Evolutionary conservation across 192 early-diverging fungal genomes (phyloP).

Genomic region (Gamsiella multidivaricata): DNA sequence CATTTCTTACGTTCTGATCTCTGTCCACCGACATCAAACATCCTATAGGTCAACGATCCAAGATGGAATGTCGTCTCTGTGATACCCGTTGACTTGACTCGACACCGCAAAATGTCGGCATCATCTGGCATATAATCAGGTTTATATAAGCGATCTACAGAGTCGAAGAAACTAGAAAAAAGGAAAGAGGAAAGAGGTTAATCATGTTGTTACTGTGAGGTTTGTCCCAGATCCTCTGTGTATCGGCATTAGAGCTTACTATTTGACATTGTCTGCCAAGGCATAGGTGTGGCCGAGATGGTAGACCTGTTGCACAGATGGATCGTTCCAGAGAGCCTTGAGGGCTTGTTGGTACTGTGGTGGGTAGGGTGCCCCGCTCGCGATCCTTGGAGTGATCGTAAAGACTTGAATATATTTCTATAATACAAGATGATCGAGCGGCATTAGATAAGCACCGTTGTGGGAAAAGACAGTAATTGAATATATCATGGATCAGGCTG

Average conservation of each 20-base stretch:
- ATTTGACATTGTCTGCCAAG: constrained; percentile 63
- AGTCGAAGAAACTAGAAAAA: constrained; percentile 60
- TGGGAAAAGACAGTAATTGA: no score
- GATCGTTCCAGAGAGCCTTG: constrained; percentile 60
- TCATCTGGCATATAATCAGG: constrained; percentile 64
- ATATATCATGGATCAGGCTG: no score
- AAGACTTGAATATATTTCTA: constrained; percentile 54
- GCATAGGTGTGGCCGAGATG: constrained; percentile 59
- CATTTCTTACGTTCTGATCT: constrained; percentile 66
- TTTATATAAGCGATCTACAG: constrained; percentile 60
- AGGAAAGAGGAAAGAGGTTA: neutral
- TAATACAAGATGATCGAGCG: neutral
- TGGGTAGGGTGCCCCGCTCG: constrained; percentile 55
- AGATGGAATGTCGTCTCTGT: constrained; percentile 69
- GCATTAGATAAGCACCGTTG: no score
- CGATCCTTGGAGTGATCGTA: constrained; percentile 45
- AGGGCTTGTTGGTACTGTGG: constrained; percentile 54
- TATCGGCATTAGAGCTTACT: constrained; percentile 63
- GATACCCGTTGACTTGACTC: constrained; percentile 74
- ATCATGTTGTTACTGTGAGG: no score
- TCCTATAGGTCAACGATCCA: constrained; percentile 63
- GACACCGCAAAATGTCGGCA: constrained; percentile 68
- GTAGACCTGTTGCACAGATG: constrained; percentile 55
- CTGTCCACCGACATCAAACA: constrained; percentile 71
- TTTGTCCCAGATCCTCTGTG: no score